Evolutionary conservation across 805 yeast species (phyloP).

Genomic region (Sungouiozyma ichnusensis): DNA sequence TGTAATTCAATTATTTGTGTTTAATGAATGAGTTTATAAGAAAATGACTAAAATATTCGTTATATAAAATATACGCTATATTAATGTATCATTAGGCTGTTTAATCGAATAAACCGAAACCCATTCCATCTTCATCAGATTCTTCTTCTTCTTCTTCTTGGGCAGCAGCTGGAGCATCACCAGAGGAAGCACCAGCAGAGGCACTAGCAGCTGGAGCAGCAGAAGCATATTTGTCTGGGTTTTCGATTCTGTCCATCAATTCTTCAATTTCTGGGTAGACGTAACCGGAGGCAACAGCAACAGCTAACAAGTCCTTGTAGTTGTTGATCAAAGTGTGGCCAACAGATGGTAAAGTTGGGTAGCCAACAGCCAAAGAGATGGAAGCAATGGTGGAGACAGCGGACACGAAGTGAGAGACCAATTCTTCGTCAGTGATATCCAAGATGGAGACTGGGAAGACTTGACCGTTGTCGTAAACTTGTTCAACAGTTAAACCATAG

Average conservation of each 20-base stretch:
- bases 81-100: conserved; percentile 8
- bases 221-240: conserved; percentile 99
- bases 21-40: conserved; percentile 1
- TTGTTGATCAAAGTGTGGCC: conserved; percentile 97
- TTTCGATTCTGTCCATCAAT: conserved; percentile 97
- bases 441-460: conserved; percentile 93
- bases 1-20: no score
- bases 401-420: conserved; percentile 79
- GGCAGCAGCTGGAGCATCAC: conserved; percentile 60
- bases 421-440: conserved; percentile 97
- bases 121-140: conserved; percentile 73
- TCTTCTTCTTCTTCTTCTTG: conserved; percentile 65
- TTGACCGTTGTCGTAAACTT: conserved; percentile 98
- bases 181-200: conserved; percentile 47
- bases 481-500: conserved; percentile 93
- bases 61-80: background rate
- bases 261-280: conserved; percentile 98
- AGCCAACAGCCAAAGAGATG: conserved; percentile 92
- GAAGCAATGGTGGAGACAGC: conserved; percentile 93
- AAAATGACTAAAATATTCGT: background rate
- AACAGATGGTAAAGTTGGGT: conserved; percentile 99
- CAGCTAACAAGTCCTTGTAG: conserved; percentile 97
- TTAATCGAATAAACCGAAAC: conserved; percentile 98
- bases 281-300: conserved; percentile 97
- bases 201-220: conserved; percentile 97